These are phyloP conservation scores for Diaporthe velutina DNA, from an alignment of 2,329 filamentous ascomycete species.

Conservation along the genomic window DNA sequence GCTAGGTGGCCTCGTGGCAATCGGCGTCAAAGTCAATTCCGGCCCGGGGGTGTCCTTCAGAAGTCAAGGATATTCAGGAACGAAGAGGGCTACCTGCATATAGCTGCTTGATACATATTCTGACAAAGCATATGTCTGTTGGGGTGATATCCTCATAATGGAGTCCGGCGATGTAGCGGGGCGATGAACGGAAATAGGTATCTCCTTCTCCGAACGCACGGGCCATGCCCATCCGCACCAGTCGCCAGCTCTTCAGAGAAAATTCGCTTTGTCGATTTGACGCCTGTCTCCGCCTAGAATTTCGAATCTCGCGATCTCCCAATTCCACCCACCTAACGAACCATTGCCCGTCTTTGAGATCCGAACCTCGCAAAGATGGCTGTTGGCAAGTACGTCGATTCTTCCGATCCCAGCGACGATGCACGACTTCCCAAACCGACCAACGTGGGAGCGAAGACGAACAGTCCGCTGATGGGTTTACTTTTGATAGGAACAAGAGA, in stretches of 20 bases:
- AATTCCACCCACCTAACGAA: constrained; percentile 51
- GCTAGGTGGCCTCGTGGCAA: not conserved
- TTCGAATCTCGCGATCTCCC: constrained; percentile 44
- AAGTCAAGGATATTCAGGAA: constrained; percentile 13
- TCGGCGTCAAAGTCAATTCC: constrained; percentile 25
- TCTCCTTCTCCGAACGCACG: constrained; percentile 34
- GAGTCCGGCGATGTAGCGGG: not conserved
- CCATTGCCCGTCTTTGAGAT: constrained; percentile 56
- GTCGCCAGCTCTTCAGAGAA: constrained; percentile 29
- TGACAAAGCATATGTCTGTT: not conserved
- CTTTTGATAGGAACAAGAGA: constrained; percentile 89
- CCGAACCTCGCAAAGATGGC: constrained; percentile 69
- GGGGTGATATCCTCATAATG: rapidly evolving
- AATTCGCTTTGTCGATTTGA: constrained; percentile 29
- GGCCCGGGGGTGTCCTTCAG: not conserved
- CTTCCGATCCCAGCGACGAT: constrained; percentile 40
- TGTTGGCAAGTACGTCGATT: constrained; percentile 68
- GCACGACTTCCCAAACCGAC: constrained; percentile 15
- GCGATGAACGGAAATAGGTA: constrained; percentile 31
- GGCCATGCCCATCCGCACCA: constrained; percentile 26
- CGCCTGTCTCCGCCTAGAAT: constrained; percentile 41
- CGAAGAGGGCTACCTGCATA: not conserved
- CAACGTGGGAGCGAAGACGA: not conserved
- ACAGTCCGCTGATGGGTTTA: constrained; percentile 44
- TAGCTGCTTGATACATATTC: not conserved